A percentile compares a stretch with the other conserved stretches of the same genome.
These are phyloP conservation scores for Thielaviopsis populi DNA, from an alignment of 2,329 filamentous ascomycete genomes.

Conservation along the genomic window DNA sequence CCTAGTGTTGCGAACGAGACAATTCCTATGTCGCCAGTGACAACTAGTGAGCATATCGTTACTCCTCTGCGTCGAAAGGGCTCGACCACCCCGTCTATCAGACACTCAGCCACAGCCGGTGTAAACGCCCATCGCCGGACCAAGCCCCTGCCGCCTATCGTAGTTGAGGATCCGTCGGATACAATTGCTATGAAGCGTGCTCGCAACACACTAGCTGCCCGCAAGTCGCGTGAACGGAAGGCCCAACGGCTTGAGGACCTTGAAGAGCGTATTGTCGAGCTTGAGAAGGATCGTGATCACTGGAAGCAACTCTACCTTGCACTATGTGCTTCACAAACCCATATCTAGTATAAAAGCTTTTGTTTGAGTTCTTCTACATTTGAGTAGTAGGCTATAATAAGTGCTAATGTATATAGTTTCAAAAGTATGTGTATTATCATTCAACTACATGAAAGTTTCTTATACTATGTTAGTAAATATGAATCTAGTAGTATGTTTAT, in stretches of 20 bases:
- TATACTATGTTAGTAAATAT: too few relatives aligned
- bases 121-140: slow-evolving; percentile 61
- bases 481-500: too few relatives aligned
- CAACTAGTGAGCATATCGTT: not conserved
- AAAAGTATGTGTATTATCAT: too few relatives aligned
- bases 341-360: slow-evolving; percentile 11
- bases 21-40: slow-evolving; percentile 6
- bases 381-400: too few relatives aligned
- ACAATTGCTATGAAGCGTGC: slow-evolving; percentile 79
- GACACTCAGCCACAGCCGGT: slow-evolving; percentile 55
- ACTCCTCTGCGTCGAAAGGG: slow-evolving; percentile 10
- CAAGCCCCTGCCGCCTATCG: slow-evolving; percentile 66
- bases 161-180: slow-evolving; percentile 59
- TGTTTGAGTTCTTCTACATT: too few relatives aligned
- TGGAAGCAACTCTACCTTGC: slow-evolving; percentile 44
- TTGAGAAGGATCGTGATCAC: slow-evolving; percentile 50
- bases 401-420: too few relatives aligned
- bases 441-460: too few relatives aligned
- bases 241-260: slow-evolving; percentile 59
- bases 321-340: slow-evolving; percentile 23
- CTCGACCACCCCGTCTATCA: slow-evolving; percentile 22
- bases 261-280: slow-evolving; percentile 55
- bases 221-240: slow-evolving; percentile 83
- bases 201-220: slow-evolving; percentile 82
- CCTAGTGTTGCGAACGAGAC: not conserved